These are phyloP conservation scores for Lecanoromycetidae sp. DNA, from an alignment of 2,329 filamentous ascomycete genomes.

Conservation along the genomic window DNA sequence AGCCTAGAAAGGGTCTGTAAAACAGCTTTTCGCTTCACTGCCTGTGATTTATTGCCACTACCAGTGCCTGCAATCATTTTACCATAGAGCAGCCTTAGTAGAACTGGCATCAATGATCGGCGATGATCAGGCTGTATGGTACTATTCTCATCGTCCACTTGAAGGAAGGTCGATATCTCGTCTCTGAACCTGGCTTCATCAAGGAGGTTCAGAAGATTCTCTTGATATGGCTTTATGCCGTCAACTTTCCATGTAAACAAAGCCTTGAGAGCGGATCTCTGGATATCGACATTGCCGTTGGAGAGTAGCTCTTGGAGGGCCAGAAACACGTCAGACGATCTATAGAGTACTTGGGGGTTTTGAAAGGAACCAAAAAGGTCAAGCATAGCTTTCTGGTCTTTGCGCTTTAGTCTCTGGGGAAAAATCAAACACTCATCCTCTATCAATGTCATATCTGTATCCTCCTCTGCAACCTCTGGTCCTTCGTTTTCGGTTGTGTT, in stretches of 20 bases:
- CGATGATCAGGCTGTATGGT: slow-evolving; percentile 64
- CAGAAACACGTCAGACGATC: slow-evolving; percentile 60
- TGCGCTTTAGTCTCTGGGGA: slow-evolving; percentile 48
- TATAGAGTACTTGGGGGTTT: slow-evolving; percentile 77
- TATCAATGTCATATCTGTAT: neutral
- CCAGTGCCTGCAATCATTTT: slow-evolving; percentile 73
- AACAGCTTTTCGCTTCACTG: slow-evolving; percentile 60
- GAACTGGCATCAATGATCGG: slow-evolving; percentile 63
- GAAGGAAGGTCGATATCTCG: slow-evolving; percentile 79
- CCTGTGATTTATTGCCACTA: slow-evolving; percentile 65
- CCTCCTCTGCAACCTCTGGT: neutral
- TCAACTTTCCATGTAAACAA: slow-evolving; percentile 82
- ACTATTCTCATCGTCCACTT: slow-evolving; percentile 51
- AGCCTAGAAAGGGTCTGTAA: slow-evolving; percentile 72
- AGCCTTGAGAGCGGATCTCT: slow-evolving; percentile 71
- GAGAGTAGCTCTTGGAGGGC: slow-evolving; percentile 63
- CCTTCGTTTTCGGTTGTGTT: slow-evolving; percentile 36
- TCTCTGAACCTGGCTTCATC: slow-evolving; percentile 89
- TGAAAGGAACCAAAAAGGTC: slow-evolving; percentile 70
- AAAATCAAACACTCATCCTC: neutral
- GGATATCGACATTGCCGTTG: slow-evolving; percentile 83
- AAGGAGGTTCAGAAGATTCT: slow-evolving; percentile 72
- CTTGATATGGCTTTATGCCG: slow-evolving; percentile 63
- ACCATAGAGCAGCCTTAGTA: slow-evolving; percentile 80
- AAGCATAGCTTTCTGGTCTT: slow-evolving; percentile 75